Percentiles rank a stretch among this genome's conserved stretches.
phyloP scores from a whole-genome alignment of 371 early-diverging fungal species.

The Actinomucor elegans region DNA sequence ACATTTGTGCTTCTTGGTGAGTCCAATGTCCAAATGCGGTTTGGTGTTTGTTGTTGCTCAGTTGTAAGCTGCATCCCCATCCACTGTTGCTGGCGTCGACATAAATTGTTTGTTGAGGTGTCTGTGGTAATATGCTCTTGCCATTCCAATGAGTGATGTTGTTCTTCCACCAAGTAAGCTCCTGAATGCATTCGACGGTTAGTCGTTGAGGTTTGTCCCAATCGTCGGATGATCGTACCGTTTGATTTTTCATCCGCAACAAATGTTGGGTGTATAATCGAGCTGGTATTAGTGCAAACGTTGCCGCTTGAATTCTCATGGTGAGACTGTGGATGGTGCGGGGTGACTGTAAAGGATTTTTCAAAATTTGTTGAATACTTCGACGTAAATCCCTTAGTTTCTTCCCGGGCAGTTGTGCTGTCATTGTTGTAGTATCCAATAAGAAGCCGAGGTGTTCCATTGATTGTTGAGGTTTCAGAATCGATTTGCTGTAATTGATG shows the following conservation, averaged over 20 bases:
- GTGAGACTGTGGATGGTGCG: slow-evolving; percentile 18
- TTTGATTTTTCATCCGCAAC: not conserved
- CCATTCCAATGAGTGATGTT: slow-evolving; percentile 14
- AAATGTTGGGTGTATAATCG: slow-evolving; percentile 10
- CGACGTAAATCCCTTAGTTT: slow-evolving; percentile 26
- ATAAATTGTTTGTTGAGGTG: slow-evolving; percentile 2
- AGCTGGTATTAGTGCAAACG: slow-evolving; percentile 15
- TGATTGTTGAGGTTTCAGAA: slow-evolving; percentile 21
- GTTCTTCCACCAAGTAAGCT: slow-evolving; percentile 8
- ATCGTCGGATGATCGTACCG: not conserved
- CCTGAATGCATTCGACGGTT: slow-evolving; percentile 1
- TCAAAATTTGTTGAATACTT: slow-evolving; percentile 1
- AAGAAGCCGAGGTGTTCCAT: slow-evolving; percentile 29
- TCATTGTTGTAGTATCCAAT: slow-evolving; percentile 23
- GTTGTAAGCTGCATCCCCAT: slow-evolving; percentile 13
- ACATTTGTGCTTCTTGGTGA: slow-evolving; percentile 3
- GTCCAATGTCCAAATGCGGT: slow-evolving; percentile 20
- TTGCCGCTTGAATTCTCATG: slow-evolving; percentile 14
- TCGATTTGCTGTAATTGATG: slow-evolving; percentile 24
- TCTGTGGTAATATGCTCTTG: not conserved
- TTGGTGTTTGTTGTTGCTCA: not conserved
- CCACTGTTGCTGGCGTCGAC: slow-evolving; percentile 21
- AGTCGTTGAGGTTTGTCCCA: not conserved
- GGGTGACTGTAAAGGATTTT: slow-evolving; percentile 1
- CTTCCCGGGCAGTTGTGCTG: slow-evolving; percentile 16